Evolutionary conservation across 2,329 filamentous ascomycete species (phyloP), one percentile per base, ranked within the genome.

Genomic region (Dactylellina parvicollis): DNA sequence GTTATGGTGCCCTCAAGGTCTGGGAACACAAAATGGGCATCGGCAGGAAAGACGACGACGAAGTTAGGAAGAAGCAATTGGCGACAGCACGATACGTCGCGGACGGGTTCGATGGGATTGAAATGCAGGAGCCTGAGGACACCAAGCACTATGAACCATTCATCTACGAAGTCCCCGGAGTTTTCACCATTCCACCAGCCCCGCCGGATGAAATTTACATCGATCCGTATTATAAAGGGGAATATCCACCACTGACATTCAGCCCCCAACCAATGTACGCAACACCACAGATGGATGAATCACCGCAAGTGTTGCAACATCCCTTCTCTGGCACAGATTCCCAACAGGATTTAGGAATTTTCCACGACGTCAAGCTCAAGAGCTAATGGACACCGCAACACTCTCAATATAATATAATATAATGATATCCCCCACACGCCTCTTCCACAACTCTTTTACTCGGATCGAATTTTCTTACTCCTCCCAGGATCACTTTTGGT

Each of bases 1-100:
- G 67, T 1, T 72, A 72, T 22, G 59, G 67, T n/a, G 59, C 52
- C 24, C 65, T 72, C 34, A 72, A 72, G 36, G 26, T 72, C 34
- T 72, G 67, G 67, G 67, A 72, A 16, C 54, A 59, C 28, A 72
- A 72, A 22, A 72, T 72, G 67, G 67, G 67, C 28, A 72, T 72
- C 14, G 67, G 67, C 2, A 72, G 60, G 40, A 65, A 59, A 30
- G 67, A 65, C 16, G 10, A 65, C 18, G 67, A 72, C 3, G 66
- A 59, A 12, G 24, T 49, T 12, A 56, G 44, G 18, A 47, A 59
- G 24, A 40, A 64, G 20, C 50, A 72, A 10, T n/a, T 60, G 12
- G 59, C 42, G n/a, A 49, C 67, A 1, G 67, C 52, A 18, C 44
- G 67, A 18, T 52, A 54, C 22, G 67, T 52, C 9, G 67, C 67